Base-by-base conservation (phyloP, 2,329 filamentous ascomycete genomes). In the Aureobasidium musti region DNA sequence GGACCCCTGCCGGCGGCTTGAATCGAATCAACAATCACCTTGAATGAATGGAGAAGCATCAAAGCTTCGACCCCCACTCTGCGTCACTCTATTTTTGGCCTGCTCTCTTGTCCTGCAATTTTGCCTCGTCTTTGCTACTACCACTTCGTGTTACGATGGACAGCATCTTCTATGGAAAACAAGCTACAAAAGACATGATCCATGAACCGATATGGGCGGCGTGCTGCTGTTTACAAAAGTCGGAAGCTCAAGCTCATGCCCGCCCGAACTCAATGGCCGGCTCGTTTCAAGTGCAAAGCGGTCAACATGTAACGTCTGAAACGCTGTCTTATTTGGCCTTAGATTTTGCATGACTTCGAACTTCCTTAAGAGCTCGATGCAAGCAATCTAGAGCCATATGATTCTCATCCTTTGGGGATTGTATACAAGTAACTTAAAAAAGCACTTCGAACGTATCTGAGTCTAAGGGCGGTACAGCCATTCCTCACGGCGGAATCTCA, bases 401-500 rank as follows among this genome's bases (percentile, higher is more conserved):
- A 3, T 39, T 39, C 35, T 14, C 35, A 14, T 39, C 5, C 35
- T 14, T 35, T 35, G 33, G 13, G 10, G 2, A 10, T 10, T 35
- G 33, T 35, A 35, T 35, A 35, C 33, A 39, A 39, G 35, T 5
- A n/a, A n/a, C n/a, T n/a, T n/a, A 5, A 5, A 39, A 14, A 39
- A 17, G 2, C 35, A n/a, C n/a, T n/a, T 17, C 13, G 35, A 17
- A 17, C 17, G 35, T 39, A 39, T 17, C 35, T 3, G n/a, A 13
- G 4, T 47, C 2, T 2, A 47, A 23, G 33, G 28, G 21, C 59
- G 59, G 7, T 63, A 77, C 61, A 71, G 56, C 74, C 75, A 77
- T 39, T 75, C 72, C 14, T 74, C 71, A 37, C 69, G 69, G 26
- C 70, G 69, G 56, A 75, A 76, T 19, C 72, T 80, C 11, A 89